These are phyloP conservation scores for Allomyces arbusculus DNA, from an alignment of 192 early-diverging fungal species.

Conservation along the genomic window DNA sequence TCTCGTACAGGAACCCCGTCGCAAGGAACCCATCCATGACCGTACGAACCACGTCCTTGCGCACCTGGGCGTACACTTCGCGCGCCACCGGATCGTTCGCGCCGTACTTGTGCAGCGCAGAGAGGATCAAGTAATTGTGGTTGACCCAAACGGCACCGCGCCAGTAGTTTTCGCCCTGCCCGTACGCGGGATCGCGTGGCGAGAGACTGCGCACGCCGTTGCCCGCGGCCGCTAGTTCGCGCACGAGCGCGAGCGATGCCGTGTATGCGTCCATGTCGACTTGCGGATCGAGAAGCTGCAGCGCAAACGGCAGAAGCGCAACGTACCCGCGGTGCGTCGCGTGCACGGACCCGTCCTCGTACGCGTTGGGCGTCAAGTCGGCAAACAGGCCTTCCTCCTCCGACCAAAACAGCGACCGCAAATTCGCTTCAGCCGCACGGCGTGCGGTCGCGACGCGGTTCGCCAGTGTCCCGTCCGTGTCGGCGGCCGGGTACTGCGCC, in stretches of 20 bases:
- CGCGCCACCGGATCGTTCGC: conserved; percentile 34
- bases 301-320: conserved; percentile 59
- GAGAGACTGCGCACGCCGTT: conserved; percentile 51
- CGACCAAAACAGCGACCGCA: background rate
- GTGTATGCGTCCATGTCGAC: conserved; percentile 34
- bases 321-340: conserved; percentile 49
- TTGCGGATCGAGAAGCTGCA: conserved; percentile 47
- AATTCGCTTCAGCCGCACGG: background rate
- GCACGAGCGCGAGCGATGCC: conserved; percentile 5
- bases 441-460: background rate
- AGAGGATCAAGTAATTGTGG: conserved; percentile 63
- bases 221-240: background rate
- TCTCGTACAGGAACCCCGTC: conserved; percentile 79
- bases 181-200: conserved; percentile 34
- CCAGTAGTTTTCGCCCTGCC: conserved; percentile 85
- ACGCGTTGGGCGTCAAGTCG: conserved; percentile 1
- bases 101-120: conserved; percentile 34
- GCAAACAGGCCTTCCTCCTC: background rate
- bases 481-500: conserved; percentile 4
- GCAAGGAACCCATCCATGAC: conserved; percentile 49
- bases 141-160: conserved; percentile 86
- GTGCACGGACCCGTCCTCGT: conserved; percentile 8
- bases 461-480: conserved; percentile 8
- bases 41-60: conserved; percentile 54
- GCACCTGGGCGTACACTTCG: conserved; percentile 50